phyloP scores from a whole-genome alignment of 371 early-diverging fungal species.

The Mucor piriformis region DNA sequence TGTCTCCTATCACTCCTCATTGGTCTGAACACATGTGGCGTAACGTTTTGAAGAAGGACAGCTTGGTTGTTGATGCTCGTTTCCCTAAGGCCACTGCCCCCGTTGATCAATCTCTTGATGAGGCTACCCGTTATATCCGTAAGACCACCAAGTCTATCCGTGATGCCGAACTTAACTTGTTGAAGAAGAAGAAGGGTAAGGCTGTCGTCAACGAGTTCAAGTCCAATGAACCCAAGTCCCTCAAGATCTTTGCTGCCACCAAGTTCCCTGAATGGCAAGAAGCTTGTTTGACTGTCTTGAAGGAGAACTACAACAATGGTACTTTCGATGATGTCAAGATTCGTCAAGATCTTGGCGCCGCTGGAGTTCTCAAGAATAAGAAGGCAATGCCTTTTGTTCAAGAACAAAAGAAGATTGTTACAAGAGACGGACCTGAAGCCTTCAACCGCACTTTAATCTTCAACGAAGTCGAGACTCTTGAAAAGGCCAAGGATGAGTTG shows the following conservation, averaged over 20 bases:
- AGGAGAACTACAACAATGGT: slow-evolving; percentile 66
- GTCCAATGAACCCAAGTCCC: slow-evolving; percentile 68
- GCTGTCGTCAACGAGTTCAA: slow-evolving; percentile 56
- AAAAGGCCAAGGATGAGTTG: slow-evolving; percentile 55
- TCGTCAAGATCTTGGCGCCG: slow-evolving; percentile 65
- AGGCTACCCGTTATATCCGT: slow-evolving; percentile 82
- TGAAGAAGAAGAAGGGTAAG: slow-evolving; percentile 79
- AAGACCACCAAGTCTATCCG: slow-evolving; percentile 78
- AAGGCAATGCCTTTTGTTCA: slow-evolving; percentile 93
- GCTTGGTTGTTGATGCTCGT: slow-evolving; percentile 68
- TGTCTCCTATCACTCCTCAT: slow-evolving; percentile 92
- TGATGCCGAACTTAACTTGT: slow-evolving; percentile 75
- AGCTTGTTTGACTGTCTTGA: slow-evolving; percentile 69
- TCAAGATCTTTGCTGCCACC: slow-evolving; percentile 78
- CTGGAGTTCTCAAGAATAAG: slow-evolving; percentile 89
- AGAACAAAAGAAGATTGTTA: slow-evolving; percentile 75
- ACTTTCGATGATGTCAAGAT: slow-evolving; percentile 76
- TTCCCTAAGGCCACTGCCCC: slow-evolving; percentile 70
- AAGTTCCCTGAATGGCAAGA: slow-evolving; percentile 96
- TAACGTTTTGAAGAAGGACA: slow-evolving; percentile 74
- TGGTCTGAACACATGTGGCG: slow-evolving; percentile 93
- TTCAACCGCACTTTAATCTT: slow-evolving; percentile 84
- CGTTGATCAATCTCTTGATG: slow-evolving; percentile 71
- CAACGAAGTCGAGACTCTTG: slow-evolving; percentile 75
- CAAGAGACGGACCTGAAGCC: slow-evolving; percentile 66